phyloP scores from a whole-genome alignment of 1,284 basidiomycete genomes.

The Coniophora puteana region DNA sequence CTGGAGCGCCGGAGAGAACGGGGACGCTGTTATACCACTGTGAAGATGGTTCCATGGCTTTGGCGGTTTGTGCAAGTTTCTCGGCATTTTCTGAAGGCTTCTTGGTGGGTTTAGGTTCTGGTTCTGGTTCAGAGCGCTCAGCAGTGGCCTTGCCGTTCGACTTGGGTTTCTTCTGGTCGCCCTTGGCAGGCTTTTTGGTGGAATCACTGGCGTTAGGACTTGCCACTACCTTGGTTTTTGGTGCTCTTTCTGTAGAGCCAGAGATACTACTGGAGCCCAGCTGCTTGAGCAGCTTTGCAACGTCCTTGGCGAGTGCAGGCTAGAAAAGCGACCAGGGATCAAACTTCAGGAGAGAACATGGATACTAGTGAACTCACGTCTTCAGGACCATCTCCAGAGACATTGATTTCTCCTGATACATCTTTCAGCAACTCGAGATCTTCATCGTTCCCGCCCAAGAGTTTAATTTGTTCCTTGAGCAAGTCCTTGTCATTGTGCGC shows the following conservation, averaged over 20 bases:
- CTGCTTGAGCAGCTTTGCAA: slow-evolving; percentile 56
- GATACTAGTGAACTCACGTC: slow-evolving; percentile 23
- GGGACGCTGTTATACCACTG: slow-evolving; percentile 57
- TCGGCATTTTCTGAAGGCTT: not conserved
- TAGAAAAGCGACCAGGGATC: slow-evolving; percentile 35
- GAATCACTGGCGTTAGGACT: slow-evolving; percentile 1
- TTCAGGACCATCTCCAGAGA: slow-evolving; percentile 14
- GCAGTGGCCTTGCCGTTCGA: not conserved
- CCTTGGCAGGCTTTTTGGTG: not conserved
- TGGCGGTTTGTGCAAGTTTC: not conserved
- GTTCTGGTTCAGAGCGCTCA: not conserved
- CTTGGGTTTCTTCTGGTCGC: not conserved
- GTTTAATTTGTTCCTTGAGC: slow-evolving; percentile 25
- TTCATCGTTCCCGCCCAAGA: slow-evolving; percentile 30
- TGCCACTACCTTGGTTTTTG: slow-evolving; percentile 11
- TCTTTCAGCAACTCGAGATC: slow-evolving; percentile 32
- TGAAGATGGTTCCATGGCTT: slow-evolving; percentile 42
- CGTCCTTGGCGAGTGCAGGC: slow-evolving; percentile 48
- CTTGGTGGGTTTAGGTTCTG: not conserved
- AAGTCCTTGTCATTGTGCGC: too few relatives aligned
- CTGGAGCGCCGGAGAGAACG: slow-evolving; percentile 23
- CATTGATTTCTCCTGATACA: slow-evolving; percentile 16
- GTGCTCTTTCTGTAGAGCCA: slow-evolving; percentile 10
- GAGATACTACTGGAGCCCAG: slow-evolving; percentile 34
- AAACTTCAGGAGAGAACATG: slow-evolving; percentile 38